A percentile compares a stretch with the other conserved stretches of the same genome.
Conservation (phyloP, 2,329 filamentous ascomycete genomes). For the Bimuria novae-zelandiae region DNA sequence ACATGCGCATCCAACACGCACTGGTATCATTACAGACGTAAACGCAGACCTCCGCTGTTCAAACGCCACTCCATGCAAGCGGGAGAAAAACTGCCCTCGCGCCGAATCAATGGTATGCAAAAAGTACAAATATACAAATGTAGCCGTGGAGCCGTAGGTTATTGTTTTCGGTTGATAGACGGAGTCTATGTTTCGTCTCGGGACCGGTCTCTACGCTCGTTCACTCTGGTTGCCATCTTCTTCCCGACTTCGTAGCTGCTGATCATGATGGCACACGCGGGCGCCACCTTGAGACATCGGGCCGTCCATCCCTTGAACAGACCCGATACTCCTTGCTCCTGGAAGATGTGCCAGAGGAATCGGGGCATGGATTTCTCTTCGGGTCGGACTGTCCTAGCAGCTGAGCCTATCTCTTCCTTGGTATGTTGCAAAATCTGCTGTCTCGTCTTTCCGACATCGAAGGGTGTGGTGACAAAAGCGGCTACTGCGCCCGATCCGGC, state of each 20-base stretch:
- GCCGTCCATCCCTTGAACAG: slow-evolving; percentile 93
- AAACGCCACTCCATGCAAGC: slow-evolving; percentile 17
- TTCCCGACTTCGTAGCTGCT: slow-evolving; percentile 97
- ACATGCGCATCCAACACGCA: slow-evolving; percentile 5
- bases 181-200: slow-evolving; percentile 12
- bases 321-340: slow-evolving; percentile 77
- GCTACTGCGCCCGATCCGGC: slow-evolving; percentile 82
- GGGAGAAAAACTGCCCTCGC: slow-evolving; percentile 18
- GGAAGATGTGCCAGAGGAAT: slow-evolving; percentile 89
- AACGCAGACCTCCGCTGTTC: neutral
- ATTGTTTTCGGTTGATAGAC: neutral
- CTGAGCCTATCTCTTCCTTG: slow-evolving; percentile 46
- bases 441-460: slow-evolving; percentile 96
- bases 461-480: slow-evolving; percentile 88
- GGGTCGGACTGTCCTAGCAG: slow-evolving; percentile 56
- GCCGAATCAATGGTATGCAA: slow-evolving; percentile 7
- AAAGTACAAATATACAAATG: slow-evolving; percentile 9
- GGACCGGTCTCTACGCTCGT: slow-evolving; percentile 57
- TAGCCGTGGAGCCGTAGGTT: neutral
- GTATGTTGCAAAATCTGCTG: slow-evolving; percentile 79
- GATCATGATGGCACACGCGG: slow-evolving; percentile 98
- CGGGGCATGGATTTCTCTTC: slow-evolving; percentile 79
- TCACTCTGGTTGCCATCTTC: slow-evolving; percentile 77
- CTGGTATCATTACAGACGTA: slow-evolving; percentile 11
- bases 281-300: slow-evolving; percentile 89